Base-by-base conservation (phyloP, 306 rosid species). In the Dicorynia guianensis region DNA sequence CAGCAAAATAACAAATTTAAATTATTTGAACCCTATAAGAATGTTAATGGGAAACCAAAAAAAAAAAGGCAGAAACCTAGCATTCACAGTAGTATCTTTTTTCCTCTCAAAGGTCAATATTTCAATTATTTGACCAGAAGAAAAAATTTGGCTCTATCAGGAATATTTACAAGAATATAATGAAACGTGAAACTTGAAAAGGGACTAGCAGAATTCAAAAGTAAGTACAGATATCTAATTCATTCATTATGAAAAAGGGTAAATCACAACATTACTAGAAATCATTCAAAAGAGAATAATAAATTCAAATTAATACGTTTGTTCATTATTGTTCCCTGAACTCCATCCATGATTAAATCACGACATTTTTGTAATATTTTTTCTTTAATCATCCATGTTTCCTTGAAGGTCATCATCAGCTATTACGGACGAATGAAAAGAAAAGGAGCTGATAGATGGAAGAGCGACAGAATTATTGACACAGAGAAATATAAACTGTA, bases 11-110 rank as follows among this genome's bases (percentile, higher is more conserved):
- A 74, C 5, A 69, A 20, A 18, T 38, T 79, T 75, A 74, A 63
- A 42, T 33, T 59, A 70, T n/a, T 53, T 62, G 69, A 64, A 63
- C 47, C 55, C 13, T 48, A 52, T 12, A 72, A 17, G 10, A 15
- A 12, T 18, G 33, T 63, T 63, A 20, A 73, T 36, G 71, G 42
- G 47, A 64, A 64, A 69, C 34, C 58, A 75, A 25, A 1, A 15
- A 73, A 44, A 75, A 48, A 53, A 64, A 64, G 64, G 40, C 59
- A 75, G 43, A 58, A 69, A 86, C 83, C 81, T 71, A 65, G 65
- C 7, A 33, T 36, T 34, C 14, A 36, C 30, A 20, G 30, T 8
- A 8, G 62, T 14, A 38, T 54, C 40, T 66, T 44, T 20, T 10
- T 34, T 74, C 50, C 59, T 39, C 68, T 66, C 11, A 42, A 68